Conservation (phyloP, 768 basidiomycete species). For the Neoboletus brunneissimus region DNA sequence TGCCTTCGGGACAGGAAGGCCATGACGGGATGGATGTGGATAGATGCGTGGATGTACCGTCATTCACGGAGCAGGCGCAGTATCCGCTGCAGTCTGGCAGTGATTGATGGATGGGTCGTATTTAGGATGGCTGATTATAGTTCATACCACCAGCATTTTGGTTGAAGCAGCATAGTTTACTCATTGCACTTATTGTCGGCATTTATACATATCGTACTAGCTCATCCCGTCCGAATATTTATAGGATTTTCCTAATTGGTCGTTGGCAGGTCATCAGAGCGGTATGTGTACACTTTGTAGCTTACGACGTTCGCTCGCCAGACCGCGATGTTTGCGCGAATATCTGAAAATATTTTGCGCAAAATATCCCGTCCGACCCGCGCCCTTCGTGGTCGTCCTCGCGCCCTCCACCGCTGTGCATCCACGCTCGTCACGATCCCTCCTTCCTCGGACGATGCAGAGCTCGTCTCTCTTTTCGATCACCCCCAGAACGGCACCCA, state of each 20-base stretch:
- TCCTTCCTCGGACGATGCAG: constrained; percentile 61
- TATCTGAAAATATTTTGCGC: constrained; percentile 41
- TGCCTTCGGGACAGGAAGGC: neutral
- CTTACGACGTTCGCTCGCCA: neutral
- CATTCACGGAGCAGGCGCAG: constrained; percentile 17
- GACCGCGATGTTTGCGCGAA: constrained; percentile 35
- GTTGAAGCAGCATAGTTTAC: constrained; percentile 29
- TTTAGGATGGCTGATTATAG: constrained; percentile 14
- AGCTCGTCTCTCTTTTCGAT: constrained; percentile 72
- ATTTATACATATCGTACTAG: constrained; percentile 20
- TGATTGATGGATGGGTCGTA: constrained; percentile 5
- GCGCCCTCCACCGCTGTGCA: constrained; percentile 24
- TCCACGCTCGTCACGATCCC: constrained; percentile 50
- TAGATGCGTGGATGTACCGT: constrained; percentile 12
- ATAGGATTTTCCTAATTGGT: constrained; percentile 17
- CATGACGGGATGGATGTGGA: constrained; percentile 26
- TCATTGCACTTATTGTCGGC: constrained; percentile 25
- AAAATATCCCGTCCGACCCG: constrained; percentile 35
- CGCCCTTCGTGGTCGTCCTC: constrained; percentile 40
- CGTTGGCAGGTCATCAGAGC: neutral
- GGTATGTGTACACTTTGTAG: neutral
- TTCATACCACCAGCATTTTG: constrained; percentile 33
- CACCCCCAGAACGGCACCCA: constrained; percentile 43
- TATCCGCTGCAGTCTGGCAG: constrained; percentile 9
- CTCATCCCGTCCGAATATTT: neutral